Conservation (phyloP, 164 flowering plant genomes). For the Euptelea pleiosperma region DNA sequence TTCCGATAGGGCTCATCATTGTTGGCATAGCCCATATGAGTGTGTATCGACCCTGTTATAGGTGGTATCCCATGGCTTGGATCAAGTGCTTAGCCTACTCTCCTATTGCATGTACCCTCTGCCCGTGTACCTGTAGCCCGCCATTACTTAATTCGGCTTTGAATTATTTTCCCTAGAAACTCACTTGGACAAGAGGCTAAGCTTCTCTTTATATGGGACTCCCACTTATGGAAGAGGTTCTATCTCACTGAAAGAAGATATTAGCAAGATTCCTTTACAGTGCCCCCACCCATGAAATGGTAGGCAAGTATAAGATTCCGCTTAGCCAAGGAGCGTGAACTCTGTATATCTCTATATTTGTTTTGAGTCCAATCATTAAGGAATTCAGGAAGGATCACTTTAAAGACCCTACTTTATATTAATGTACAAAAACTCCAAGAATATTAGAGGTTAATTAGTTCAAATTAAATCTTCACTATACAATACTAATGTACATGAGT, state of each 20-base stretch:
- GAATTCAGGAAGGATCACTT: not conserved
- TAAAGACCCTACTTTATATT: too few species aligned
- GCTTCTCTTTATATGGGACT: constrained; percentile 1
- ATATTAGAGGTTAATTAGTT: too few species aligned
- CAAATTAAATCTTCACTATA: too few species aligned
- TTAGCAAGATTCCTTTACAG: not conserved
- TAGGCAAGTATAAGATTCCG: constrained; percentile 3
- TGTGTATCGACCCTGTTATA: constrained; percentile 6
- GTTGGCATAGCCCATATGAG: constrained; percentile 7
- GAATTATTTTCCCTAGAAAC: not conserved
- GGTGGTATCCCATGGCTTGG: too few species aligned
- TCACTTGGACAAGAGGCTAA: not conserved
- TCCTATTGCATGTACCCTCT: constrained; percentile 3
- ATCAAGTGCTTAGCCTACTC: constrained; percentile 10
- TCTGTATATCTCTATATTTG: not conserved
- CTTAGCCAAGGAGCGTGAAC: not conserved
- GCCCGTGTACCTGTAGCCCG: not conserved
- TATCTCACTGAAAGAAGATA: not conserved
- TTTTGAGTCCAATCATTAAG: not conserved
- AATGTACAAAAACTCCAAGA: too few species aligned
- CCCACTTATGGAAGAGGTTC: not conserved
- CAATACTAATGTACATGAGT: too few species aligned
- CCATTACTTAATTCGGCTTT: not conserved
- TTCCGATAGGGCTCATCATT: constrained; percentile 8
- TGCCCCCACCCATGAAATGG: not conserved